These are phyloP conservation scores for Kalanchoe fedtschenkoi DNA, from an alignment of 164 flowering plant species.

Conservation along the genomic window DNA sequence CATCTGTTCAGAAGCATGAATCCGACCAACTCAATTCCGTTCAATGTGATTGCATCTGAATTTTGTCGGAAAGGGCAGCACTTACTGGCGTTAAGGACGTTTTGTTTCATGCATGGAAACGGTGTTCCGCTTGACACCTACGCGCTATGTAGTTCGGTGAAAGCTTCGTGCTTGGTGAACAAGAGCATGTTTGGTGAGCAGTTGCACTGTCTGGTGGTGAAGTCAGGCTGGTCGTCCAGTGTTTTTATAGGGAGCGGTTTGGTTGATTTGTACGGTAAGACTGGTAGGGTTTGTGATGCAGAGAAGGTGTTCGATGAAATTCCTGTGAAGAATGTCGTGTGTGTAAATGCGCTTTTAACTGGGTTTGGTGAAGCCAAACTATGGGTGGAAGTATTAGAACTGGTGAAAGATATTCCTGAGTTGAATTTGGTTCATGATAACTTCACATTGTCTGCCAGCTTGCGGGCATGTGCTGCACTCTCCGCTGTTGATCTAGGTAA, in stretches of 20 bases:
- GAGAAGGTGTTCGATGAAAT: constrained; percentile 58
- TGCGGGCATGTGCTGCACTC: constrained; percentile 47
- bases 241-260: constrained; percentile 10
- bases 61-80: not conserved
- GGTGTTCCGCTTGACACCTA: constrained; percentile 1
- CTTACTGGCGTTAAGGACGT: not conserved
- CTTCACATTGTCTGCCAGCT: constrained; percentile 42
- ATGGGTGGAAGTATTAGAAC: constrained; percentile 39
- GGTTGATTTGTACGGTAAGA: constrained; percentile 9
- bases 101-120: constrained; percentile 8
- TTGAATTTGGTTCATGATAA: constrained; percentile 33
- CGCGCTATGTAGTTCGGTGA: constrained; percentile 5
- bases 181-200: not conserved
- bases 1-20: not conserved
- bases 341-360: constrained; percentile 56
- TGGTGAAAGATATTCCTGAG: constrained; percentile 27
- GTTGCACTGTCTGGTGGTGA: constrained; percentile 7
- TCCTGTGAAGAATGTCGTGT: constrained; percentile 55
- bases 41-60: not conserved
- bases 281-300: not conserved
- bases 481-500: constrained; percentile 15
- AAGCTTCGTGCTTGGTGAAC: not conserved
- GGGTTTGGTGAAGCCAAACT: constrained; percentile 45
- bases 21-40: constrained; percentile 2
- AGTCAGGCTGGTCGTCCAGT: not conserved